Percentiles rank a stretch among this genome's conserved stretches.
Conservation (phyloP, 768 basidiomycete species). For the Naganishia friedmannii region DNA sequence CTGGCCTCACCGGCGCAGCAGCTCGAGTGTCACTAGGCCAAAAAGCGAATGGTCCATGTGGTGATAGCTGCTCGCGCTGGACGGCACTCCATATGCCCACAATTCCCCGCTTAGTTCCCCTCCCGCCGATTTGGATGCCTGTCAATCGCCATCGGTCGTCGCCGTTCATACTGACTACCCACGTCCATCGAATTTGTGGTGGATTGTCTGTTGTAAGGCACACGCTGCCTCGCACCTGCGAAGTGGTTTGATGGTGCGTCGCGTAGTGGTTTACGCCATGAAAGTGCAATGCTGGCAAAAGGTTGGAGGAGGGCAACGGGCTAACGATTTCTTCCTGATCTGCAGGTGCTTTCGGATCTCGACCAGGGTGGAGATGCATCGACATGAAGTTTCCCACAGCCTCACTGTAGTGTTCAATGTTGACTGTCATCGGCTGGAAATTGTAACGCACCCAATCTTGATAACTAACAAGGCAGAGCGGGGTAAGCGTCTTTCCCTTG, state of each 20-base stretch:
- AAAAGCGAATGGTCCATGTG: slow-evolving; percentile 11
- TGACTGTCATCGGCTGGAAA: slow-evolving; percentile 34
- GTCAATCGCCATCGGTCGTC: slow-evolving; percentile 49
- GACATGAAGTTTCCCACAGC: slow-evolving; percentile 45
- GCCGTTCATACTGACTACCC: slow-evolving; percentile 47
- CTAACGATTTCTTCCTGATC: slow-evolving; percentile 29
- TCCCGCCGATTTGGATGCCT: slow-evolving; percentile 47
- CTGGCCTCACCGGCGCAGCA: neutral
- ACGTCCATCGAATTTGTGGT: slow-evolving; percentile 49
- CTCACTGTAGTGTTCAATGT: slow-evolving; percentile 41
- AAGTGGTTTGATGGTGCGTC: slow-evolving; percentile 26
- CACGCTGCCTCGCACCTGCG: slow-evolving; percentile 41
- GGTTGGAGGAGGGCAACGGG: slow-evolving; percentile 34
- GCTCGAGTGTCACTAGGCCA: neutral
- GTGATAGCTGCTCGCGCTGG: slow-evolving; percentile 9
- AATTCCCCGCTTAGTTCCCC: slow-evolving; percentile 44
- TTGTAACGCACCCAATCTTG: slow-evolving; percentile 44
- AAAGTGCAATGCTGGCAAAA: slow-evolving; percentile 43
- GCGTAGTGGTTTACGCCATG: slow-evolving; percentile 35
- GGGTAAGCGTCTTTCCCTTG: neutral
- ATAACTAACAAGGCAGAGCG: slow-evolving; percentile 32
- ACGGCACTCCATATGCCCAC: slow-evolving; percentile 31
- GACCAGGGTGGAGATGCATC: slow-evolving; percentile 26
- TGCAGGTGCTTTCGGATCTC: slow-evolving; percentile 6
- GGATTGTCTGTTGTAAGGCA: slow-evolving; percentile 44